Base-by-base conservation (phyloP, 2,329 filamentous ascomycete species). In the Fusarium nodosum region DNA sequence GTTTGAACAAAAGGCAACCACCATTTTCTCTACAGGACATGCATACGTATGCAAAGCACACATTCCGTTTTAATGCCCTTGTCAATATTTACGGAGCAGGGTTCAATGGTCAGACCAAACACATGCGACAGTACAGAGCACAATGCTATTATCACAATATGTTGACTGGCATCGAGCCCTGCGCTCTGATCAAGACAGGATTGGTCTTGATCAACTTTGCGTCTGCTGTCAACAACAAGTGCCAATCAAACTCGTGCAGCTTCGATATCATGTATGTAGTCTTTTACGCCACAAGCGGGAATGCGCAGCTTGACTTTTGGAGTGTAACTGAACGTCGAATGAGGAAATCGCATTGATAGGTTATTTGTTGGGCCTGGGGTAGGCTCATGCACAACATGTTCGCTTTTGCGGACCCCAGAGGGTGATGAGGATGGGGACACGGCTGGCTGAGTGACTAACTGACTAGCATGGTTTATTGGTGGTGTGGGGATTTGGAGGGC, bases 361-460 rank as follows among this genome's bases (percentile, higher is more conserved):
- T 39, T 67, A 31, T 54, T 54, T 69, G 46, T 68, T 68, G 58
- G 67, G 54, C 16, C 63, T 54, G 51, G 51, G 63, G 58, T 60
- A 60, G 46, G 47, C 58, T 69, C 58, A 71, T 69, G 67, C 67
- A 69, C 67, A 69, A 64, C 67, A 69, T 69, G 67, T 55, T 67
- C 63, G 67, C 67, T 64, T 65, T 64, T 70, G 67, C 67, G 67
- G 62, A 70, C 51, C 66, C 50, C 31, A 51, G 28, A 69, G 28
- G 34, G 45, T 36, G 66, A 62, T 51, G 38, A 46, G 47, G 46
- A 61, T 57, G 51, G 47, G 24, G 55, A 66, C 48, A 51, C 48
- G 33, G 33, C 48, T 51, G 48, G 18, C 48, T 51, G 48, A 16
- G 33, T 51, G 31, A 36, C 31, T 26, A 33, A 20, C 48, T 51